phyloP scores from a whole-genome alignment of 2,329 filamentous ascomycete species.

The Rasamsonia emersonii region DNA sequence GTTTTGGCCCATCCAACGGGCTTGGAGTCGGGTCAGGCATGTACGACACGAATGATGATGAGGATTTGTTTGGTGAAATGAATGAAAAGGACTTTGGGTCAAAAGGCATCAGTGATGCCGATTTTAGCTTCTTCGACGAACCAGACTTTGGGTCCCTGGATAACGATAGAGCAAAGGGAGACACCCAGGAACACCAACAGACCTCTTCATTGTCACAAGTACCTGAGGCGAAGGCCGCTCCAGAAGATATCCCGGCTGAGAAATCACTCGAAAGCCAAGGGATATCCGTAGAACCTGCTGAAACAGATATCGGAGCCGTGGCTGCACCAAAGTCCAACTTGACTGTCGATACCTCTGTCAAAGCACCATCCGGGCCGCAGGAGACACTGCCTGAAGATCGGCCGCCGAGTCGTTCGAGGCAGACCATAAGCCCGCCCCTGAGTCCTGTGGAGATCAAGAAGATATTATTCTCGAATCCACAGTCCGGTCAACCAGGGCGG shows the following conservation, averaged over 20 bases:
- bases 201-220: constrained; percentile 3
- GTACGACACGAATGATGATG: constrained; percentile 37
- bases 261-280: constrained; percentile 1
- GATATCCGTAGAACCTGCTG: background rate
- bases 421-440: constrained; percentile 31
- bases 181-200: constrained; percentile 10
- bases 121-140: constrained; percentile 59
- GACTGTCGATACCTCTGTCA: background rate
- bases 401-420: constrained; percentile 11
- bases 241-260: constrained; percentile 5
- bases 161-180: constrained; percentile 9
- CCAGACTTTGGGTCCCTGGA: constrained; percentile 29
- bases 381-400: background rate
- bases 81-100: constrained; percentile 45
- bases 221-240: constrained; percentile 8
- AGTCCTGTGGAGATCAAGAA: constrained; percentile 35
- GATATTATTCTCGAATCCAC: constrained; percentile 32
- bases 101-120: constrained; percentile 52
- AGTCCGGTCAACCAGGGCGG: constrained; percentile 4
- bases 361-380: background rate
- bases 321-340: background rate
- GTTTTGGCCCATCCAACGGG: constrained; percentile 17
- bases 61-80: constrained; percentile 52
- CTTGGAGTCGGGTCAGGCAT: constrained; percentile 29
- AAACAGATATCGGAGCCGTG: background rate